phyloP scores from a whole-genome alignment of 148 eudicot species.

The Rhododendron ovatum region DNA sequence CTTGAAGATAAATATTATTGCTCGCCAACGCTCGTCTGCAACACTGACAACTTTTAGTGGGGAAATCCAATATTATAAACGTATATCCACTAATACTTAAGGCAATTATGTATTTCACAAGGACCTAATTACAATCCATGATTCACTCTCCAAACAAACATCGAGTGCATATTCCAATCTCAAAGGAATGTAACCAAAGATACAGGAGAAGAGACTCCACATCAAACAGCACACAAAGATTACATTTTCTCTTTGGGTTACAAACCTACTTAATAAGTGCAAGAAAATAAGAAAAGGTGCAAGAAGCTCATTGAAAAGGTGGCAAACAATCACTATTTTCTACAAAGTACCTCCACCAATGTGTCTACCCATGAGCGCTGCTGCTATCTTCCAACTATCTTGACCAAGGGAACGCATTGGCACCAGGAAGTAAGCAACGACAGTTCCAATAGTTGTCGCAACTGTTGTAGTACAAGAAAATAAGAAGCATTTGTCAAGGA shows the following conservation, averaged over 20 bases:
- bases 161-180: neutral
- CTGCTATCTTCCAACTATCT: slow-evolving; percentile 96
- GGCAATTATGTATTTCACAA: neutral
- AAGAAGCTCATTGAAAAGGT: slow-evolving; percentile 8
- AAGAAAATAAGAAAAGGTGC: neutral
- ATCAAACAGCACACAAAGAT: neutral
- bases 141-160: neutral
- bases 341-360: slow-evolving; percentile 83
- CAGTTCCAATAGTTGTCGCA: slow-evolving; percentile 80
- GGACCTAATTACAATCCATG: neutral
- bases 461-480: slow-evolving; percentile 38
- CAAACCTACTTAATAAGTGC: slow-evolving; percentile 4
- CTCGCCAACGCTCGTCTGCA: neutral
- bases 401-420: slow-evolving; percentile 87
- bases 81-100: neutral
- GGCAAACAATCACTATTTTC: neutral
- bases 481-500: neutral
- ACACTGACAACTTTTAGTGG: neutral
- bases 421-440: slow-evolving; percentile 67
- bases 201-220: neutral
- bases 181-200: neutral
- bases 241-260: neutral
- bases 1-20: neutral
- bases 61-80: neutral
- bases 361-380: slow-evolving; percentile 97